phyloP scores from a whole-genome alignment of 352 stramenopile species.

The Thraustochytrium sp. region DNA sequence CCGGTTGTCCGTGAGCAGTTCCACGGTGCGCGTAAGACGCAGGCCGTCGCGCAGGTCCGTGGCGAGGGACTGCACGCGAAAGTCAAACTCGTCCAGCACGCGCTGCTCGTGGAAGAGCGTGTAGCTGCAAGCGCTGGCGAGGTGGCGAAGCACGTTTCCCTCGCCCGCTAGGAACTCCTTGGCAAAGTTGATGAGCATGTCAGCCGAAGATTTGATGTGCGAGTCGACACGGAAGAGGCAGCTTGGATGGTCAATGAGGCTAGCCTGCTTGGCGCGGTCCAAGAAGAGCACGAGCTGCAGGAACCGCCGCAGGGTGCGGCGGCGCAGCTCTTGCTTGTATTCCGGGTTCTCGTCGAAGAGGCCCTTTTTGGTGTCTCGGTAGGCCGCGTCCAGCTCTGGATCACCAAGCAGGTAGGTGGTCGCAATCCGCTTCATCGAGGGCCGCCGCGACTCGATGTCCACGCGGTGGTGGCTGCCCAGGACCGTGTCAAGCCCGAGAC shows the following conservation, averaged over 20 bases:
- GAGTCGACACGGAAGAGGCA: constrained; percentile 75
- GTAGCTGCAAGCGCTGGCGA: constrained; percentile 72
- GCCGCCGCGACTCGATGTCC: not conserved
- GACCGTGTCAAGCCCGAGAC: constrained; percentile 76
- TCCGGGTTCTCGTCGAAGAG: constrained; percentile 60
- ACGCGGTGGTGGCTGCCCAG: not conserved
- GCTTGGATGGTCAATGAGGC: constrained; percentile 66
- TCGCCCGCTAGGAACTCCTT: constrained; percentile 83
- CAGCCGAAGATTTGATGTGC: constrained; percentile 78
- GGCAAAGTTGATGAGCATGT: constrained; percentile 82
- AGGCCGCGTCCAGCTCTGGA: constrained; percentile 32
- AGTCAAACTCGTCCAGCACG: constrained; percentile 87
- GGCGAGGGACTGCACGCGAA: constrained; percentile 79
- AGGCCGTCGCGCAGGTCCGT: constrained; percentile 92
- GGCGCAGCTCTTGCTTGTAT: constrained; percentile 69
- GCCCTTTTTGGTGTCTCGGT: constrained; percentile 11
- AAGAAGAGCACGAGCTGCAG: constrained; percentile 86
- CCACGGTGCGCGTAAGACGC: constrained; percentile 80
- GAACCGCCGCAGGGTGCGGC: constrained; percentile 78
- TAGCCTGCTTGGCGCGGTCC: constrained; percentile 69
- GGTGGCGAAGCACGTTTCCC: constrained; percentile 87
- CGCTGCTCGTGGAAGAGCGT: constrained; percentile 79
- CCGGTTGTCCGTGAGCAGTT: constrained; percentile 65
- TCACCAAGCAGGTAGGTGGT: constrained; percentile 13
- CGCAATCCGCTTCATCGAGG: not conserved